Conservation (phyloP, 2,329 filamentous ascomycete genomes). For the Furcasterigmium sp. region DNA sequence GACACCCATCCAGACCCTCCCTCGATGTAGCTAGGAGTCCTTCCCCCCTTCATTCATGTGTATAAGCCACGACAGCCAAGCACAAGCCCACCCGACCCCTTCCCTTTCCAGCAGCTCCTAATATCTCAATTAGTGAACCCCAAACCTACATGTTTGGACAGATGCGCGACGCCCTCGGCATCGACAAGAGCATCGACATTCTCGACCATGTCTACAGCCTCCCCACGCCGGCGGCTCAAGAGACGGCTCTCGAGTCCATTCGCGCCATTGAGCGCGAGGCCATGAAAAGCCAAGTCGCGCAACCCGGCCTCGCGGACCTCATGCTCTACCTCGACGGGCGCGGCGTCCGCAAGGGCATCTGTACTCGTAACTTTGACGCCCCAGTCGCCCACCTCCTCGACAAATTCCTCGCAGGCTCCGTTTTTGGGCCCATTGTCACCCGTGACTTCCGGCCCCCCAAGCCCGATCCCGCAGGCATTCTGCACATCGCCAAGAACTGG, state of each 20-base stretch:
- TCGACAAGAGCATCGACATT: slow-evolving; percentile 72
- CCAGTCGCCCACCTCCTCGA: slow-evolving; percentile 70
- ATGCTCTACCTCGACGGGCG: slow-evolving; percentile 76
- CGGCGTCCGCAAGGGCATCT: slow-evolving; percentile 72
- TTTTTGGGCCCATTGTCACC: slow-evolving; percentile 77
- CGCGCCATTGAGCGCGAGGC: slow-evolving; percentile 73
- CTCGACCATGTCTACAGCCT: slow-evolving; percentile 81
- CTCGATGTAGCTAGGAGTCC: too few relatives aligned
- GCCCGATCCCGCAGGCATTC: slow-evolving; percentile 79
- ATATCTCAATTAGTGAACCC: slow-evolving; percentile 61
- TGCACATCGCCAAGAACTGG: slow-evolving; percentile 80
- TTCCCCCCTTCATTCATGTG: too few relatives aligned
- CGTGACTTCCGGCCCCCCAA: slow-evolving; percentile 80
- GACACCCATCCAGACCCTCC: too few relatives aligned
- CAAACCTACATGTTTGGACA: slow-evolving; percentile 94
- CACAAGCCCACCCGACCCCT: too few relatives aligned
- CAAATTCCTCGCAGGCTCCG: slow-evolving; percentile 64
- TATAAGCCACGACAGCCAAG: not conserved
- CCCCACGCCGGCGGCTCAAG: slow-evolving; percentile 50
- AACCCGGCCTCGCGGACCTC: slow-evolving; percentile 70
- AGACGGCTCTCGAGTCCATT: slow-evolving; percentile 66
- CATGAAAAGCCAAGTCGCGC: slow-evolving; percentile 75
- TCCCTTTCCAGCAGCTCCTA: not conserved
- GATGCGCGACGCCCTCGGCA: slow-evolving; percentile 73
- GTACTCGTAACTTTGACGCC: slow-evolving; percentile 87